These are phyloP conservation scores for Nakataea oryzae DNA, from an alignment of 2,329 filamentous ascomycete species.

Conservation along the genomic window DNA sequence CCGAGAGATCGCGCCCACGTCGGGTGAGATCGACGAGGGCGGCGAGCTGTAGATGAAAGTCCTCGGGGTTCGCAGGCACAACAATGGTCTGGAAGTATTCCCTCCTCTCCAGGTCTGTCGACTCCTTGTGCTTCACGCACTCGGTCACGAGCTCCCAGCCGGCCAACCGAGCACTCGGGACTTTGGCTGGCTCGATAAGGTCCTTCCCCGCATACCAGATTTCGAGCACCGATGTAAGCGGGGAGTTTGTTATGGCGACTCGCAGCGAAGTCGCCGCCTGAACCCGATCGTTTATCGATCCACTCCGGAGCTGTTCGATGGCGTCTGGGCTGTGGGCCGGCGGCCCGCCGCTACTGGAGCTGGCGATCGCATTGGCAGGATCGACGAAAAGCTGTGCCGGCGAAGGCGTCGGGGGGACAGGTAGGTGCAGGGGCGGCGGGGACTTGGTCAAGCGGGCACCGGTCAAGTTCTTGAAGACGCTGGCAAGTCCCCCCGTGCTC, in stretches of 20 bases:
- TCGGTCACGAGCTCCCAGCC: constrained; percentile 57
- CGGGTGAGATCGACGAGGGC: constrained; percentile 52
- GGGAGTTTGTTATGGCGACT: constrained; percentile 45
- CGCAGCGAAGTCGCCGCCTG: constrained; percentile 48
- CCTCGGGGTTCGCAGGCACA: constrained; percentile 43
- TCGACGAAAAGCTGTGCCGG: constrained; percentile 18
- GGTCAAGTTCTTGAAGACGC: constrained; percentile 53
- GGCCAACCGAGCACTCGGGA: constrained; percentile 41
- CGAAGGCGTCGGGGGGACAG: constrained; percentile 20
- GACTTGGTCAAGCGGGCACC: constrained; percentile 43
- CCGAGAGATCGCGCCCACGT: constrained; percentile 49
- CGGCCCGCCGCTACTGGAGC: background rate
- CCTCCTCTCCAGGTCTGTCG: constrained; percentile 55
- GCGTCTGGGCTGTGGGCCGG: constrained; percentile 37
- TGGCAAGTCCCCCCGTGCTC: constrained; percentile 45
- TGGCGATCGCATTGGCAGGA: constrained; percentile 7
- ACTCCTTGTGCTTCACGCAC: constrained; percentile 51
- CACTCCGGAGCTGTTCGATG: constrained; percentile 43
- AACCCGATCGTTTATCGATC: constrained; percentile 40
- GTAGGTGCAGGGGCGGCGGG: constrained; percentile 26
- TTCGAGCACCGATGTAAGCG: constrained; percentile 45
- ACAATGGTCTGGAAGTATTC: constrained; percentile 56
- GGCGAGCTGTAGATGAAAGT: constrained; percentile 57
- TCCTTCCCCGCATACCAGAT: constrained; percentile 60
- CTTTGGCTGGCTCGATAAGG: constrained; percentile 46